Evolutionary conservation across 345 rosid genomes (phyloP).

Genomic region (Physaria fendleri): DNA sequence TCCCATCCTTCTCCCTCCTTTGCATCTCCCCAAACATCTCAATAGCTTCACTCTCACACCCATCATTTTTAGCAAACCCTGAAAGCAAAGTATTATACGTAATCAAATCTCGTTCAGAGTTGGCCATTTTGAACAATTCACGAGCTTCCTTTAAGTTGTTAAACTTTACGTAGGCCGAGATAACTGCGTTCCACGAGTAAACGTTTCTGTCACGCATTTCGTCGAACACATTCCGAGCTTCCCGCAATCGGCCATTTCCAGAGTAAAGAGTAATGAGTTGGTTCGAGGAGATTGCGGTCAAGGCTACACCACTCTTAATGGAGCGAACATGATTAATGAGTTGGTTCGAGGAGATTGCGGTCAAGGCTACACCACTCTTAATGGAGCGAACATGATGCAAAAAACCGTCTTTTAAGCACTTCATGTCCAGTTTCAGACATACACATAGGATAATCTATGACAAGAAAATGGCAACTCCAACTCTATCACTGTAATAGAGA

Average conservation of each 20-base stretch:
- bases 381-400: not conserved
- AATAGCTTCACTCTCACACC: constrained; percentile 44
- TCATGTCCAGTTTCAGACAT: no score
- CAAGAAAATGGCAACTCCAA: no score
- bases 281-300: constrained; percentile 35
- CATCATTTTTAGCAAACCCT: constrained; percentile 44
- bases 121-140: constrained; percentile 41
- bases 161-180: constrained; percentile 51
- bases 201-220: constrained; percentile 65
- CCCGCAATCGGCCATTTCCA: constrained; percentile 30
- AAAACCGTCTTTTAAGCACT: not conserved
- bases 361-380: constrained; percentile 20
- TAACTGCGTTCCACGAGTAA: constrained; percentile 66
- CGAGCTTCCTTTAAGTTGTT: constrained; percentile 41
- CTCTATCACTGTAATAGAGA: not conserved
- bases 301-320: constrained; percentile 39
- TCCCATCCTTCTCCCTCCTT: constrained; percentile 10
- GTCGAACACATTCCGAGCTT: constrained; percentile 72
- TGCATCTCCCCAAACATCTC: constrained; percentile 52
- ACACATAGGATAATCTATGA: no score
- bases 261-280: constrained; percentile 45
- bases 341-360: constrained; percentile 41
- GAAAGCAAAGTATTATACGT: constrained; percentile 61
- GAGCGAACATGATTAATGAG: constrained; percentile 50
- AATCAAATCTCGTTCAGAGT: constrained; percentile 43